Evolutionary conservation across 805 yeast species (phyloP).

Genomic region (Wickerhamiella nectarea): DNA sequence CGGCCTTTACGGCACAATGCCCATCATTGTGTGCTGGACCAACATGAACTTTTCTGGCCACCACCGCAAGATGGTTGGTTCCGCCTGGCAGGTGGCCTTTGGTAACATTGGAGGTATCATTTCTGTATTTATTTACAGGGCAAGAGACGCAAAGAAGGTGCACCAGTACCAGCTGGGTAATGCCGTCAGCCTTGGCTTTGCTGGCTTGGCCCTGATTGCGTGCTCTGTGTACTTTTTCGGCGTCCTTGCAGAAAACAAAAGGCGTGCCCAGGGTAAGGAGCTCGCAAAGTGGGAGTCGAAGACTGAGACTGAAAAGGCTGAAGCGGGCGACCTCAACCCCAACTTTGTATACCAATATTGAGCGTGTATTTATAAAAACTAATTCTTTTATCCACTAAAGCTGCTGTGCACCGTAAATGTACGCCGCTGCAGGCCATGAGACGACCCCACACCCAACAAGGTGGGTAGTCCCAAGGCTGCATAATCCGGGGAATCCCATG

Average conservation of each 20-base stretch:
- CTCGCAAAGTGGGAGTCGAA: constrained; percentile 18
- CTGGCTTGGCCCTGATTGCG: constrained; percentile 30
- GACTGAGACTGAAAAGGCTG: constrained; percentile 16
- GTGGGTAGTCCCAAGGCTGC: too few species aligned
- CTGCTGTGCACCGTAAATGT: too few species aligned
- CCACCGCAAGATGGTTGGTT: constrained; percentile 41
- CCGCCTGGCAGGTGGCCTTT: constrained; percentile 54
- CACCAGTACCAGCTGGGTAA: constrained; percentile 49
- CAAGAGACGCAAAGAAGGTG: constrained; percentile 34
- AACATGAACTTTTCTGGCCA: constrained; percentile 53
- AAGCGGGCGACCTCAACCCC: constrained; percentile 26
- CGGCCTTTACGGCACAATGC: constrained; percentile 56
- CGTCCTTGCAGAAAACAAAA: constrained; percentile 21
- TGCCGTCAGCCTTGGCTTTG: constrained; percentile 37
- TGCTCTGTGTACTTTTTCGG: constrained; percentile 28
- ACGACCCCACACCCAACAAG: too few species aligned
- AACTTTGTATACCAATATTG: constrained; percentile 23
- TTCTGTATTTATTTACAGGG: constrained; percentile 39
- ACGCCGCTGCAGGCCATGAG: too few species aligned
- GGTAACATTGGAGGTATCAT: constrained; percentile 66
- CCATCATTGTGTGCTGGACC: constrained; percentile 53
- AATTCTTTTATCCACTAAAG: background rate
- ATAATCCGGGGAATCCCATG: too few species aligned
- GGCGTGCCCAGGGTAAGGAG: constrained; percentile 19
- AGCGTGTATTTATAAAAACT: background rate